phyloP scores from a whole-genome alignment of 1,284 basidiomycete species.

The Neolentinus lepideus region DNA sequence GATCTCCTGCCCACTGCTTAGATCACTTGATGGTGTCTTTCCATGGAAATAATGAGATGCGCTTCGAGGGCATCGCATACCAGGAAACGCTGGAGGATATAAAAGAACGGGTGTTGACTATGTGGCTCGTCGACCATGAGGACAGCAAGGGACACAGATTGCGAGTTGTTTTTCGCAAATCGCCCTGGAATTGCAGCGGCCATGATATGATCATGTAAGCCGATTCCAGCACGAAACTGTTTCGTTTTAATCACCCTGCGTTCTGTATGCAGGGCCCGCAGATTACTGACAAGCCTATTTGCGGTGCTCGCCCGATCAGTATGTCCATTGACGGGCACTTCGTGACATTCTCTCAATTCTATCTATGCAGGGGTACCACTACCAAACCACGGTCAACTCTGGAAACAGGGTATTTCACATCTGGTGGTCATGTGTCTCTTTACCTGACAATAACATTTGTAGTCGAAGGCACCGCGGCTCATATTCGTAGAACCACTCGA shows the following conservation, averaged over 20 bases:
- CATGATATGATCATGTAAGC: slow-evolving; percentile 34
- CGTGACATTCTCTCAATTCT: slow-evolving; percentile 4
- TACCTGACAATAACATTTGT: not conserved
- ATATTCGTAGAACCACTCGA: slow-evolving; percentile 40
- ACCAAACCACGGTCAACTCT: slow-evolving; percentile 53
- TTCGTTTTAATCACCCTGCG: not conserved
- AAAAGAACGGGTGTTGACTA: slow-evolving; percentile 31
- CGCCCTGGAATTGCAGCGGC: slow-evolving; percentile 37
- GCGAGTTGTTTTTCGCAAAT: slow-evolving; percentile 33
- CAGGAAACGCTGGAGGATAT: slow-evolving; percentile 31
- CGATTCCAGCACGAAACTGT: not conserved
- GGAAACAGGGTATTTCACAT: slow-evolving; percentile 39
- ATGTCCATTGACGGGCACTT: slow-evolving; percentile 10
- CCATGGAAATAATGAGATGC: slow-evolving; percentile 29
- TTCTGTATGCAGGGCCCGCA: slow-evolving; percentile 26
- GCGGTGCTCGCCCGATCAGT: slow-evolving; percentile 31
- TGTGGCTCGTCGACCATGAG: slow-evolving; percentile 34
- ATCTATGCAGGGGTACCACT: slow-evolving; percentile 35
- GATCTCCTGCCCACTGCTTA: slow-evolving; percentile 5
- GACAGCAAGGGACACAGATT: slow-evolving; percentile 25
- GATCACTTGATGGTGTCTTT: slow-evolving; percentile 30
- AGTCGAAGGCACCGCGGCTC: slow-evolving; percentile 47
- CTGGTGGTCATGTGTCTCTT: slow-evolving; percentile 5
- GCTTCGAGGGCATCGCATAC: slow-evolving; percentile 30
- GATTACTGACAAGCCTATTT: slow-evolving; percentile 35